Evolutionary conservation across 306 rosid genomes (phyloP), one percentile per base, ranked within the genome.

Genomic region (Rubus idaeus): DNA sequence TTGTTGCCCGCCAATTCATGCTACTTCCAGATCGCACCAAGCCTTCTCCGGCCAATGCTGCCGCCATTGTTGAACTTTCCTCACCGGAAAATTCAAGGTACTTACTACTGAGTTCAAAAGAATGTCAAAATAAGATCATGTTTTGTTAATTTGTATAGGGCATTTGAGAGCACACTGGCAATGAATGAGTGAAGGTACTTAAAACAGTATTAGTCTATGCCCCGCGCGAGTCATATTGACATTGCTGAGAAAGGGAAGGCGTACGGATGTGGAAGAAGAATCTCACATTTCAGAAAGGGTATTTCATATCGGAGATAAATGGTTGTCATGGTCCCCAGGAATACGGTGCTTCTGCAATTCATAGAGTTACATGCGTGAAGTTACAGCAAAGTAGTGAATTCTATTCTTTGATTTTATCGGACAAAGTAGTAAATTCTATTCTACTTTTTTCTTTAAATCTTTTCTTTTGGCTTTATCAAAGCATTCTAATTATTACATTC

Each of bases 1-100:
- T 89, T 11, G 66, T 10, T 1, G 86, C 74, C 81, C 83, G 64
- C 89, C 89, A 81, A 21, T 83, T 87, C 77, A 79, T 23, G 66
- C 75, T 62, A 70, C 89, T 88, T 60, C 70, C 21, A 62, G 86
- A 79, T 57, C 87, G 78, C 8, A 78, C 53, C 70, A 83, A 6
- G 70, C 57, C 83, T 3, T 80, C 91, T 51, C 81, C 91, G 20
- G 80, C 88, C 62, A 89, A 82, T 8, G 89, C 84, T 41, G 85
- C 86, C 23, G 89, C 89, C 82, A 84, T 85, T 37, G 44, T 46
- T 64, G 10, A 40, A 56, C 16, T 40, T 40, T 40, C 76, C 17
- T 4, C 37, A 39, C 11, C 12, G 14, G 39, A 39, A 71, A 42
- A 56, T 73, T 73, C 53, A 42, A 21, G 42, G 14, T 42, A 35